phyloP scores from a whole-genome alignment of 83 land plant genomes.

The Picea abies region DNA sequence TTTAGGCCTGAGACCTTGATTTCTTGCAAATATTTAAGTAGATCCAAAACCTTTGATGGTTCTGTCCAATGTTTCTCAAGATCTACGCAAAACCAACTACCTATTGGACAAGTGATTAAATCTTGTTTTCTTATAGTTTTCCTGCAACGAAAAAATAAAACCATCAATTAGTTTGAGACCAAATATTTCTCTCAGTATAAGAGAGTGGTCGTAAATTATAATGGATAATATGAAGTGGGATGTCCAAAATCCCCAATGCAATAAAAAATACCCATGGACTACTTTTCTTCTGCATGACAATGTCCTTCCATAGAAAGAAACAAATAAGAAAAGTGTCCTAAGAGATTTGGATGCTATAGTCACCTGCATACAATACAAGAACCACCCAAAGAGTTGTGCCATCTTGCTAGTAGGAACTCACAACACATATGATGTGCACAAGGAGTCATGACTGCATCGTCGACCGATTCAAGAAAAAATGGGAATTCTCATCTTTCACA shows the following conservation, averaged over 20 bases:
- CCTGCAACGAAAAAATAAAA: conserved; percentile 42
- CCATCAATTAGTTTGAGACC: background rate
- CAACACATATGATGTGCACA: conserved; percentile 98
- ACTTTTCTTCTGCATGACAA: background rate
- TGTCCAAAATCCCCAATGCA: background rate
- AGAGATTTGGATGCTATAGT: no score
- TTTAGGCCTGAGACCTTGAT: conserved; percentile 55
- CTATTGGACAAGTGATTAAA: conserved; percentile 87
- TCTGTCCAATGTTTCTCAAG: conserved; percentile 92
- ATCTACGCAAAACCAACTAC: conserved; percentile 78
- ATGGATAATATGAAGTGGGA: background rate
- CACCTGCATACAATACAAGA: conserved; percentile 95
- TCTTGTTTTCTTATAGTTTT: conserved; percentile 65
- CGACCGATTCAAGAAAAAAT: conserved; percentile 80
- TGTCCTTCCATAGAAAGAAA: background rate
- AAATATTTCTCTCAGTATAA: background rate
- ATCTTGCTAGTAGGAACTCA: conserved; percentile 90
- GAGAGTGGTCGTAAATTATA: background rate
- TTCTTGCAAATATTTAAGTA: conserved; percentile 68
- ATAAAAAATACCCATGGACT: background rate
- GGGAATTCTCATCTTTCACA: conserved; percentile 86
- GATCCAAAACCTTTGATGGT: conserved; percentile 75
- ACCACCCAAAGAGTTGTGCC: conserved; percentile 73
- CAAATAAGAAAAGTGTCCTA: background rate
- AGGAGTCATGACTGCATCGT: conserved; percentile 87